These are phyloP conservation scores for Phytophthora boehmeriae DNA, from an alignment of 352 stramenopile species.

Conservation along the genomic window DNA sequence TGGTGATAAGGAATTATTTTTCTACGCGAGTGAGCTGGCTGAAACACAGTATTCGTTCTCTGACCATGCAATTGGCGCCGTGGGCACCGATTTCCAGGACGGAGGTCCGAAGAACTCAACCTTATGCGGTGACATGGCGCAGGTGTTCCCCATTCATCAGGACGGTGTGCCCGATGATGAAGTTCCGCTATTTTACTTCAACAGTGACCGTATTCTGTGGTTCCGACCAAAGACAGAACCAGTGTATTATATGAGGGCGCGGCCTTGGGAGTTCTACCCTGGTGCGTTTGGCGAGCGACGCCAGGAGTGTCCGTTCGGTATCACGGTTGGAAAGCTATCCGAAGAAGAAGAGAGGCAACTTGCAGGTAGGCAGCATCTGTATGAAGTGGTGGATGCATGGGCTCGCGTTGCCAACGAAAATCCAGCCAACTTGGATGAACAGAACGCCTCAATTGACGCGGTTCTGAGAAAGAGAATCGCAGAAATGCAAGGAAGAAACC, in stretches of 20 bases:
- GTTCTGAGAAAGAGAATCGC: slow-evolving; percentile 25
- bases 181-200: slow-evolving; percentile 44
- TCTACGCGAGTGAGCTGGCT: slow-evolving; percentile 48
- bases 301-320: slow-evolving; percentile 44
- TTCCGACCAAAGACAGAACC: slow-evolving; percentile 28
- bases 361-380: slow-evolving; percentile 38
- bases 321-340: slow-evolving; percentile 34
- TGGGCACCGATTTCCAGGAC: slow-evolving; percentile 30
- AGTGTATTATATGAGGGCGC: slow-evolving; percentile 37
- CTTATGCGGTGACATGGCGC: slow-evolving; percentile 49
- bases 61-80: slow-evolving; percentile 36
- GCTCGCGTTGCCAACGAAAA: slow-evolving; percentile 27
- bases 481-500: slow-evolving; percentile 19
- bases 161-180: slow-evolving; percentile 21
- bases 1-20: slow-evolving; percentile 56
- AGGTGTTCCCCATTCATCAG: slow-evolving; percentile 39
- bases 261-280: slow-evolving; percentile 35
- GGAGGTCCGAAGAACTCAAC: slow-evolving; percentile 23
- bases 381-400: slow-evolving; percentile 36
- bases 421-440: slow-evolving; percentile 28
- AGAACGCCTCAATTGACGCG: slow-evolving; percentile 32
- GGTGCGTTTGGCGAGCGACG: slow-evolving; percentile 37
- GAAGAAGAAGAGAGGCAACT: slow-evolving; percentile 36
- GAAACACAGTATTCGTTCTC: slow-evolving; percentile 47
- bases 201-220: slow-evolving; percentile 46